Evolutionary conservation across 495 filamentous ascomycete genomes (phyloP).

Genomic region (Hypoxylon perforatum): DNA sequence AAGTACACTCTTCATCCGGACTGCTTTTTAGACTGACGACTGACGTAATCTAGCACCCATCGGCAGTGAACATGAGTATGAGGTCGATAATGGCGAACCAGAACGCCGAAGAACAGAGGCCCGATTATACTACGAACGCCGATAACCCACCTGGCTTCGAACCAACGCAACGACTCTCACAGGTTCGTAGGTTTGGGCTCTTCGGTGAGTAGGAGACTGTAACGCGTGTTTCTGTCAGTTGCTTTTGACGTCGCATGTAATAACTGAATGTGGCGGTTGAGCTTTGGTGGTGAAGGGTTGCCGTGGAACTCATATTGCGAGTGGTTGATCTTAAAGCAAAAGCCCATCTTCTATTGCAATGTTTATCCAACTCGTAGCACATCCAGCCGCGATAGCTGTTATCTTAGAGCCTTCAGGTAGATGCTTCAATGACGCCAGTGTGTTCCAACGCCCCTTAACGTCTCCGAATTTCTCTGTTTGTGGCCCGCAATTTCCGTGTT

Average conservation of each 20-base stretch:
- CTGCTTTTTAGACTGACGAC: background rate
- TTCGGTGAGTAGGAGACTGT: conserved; percentile 57
- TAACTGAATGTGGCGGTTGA: background rate
- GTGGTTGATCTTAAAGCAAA: conserved; percentile 30
- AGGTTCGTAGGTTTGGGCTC: conserved; percentile 64
- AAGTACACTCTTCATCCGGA: conserved; percentile 25
- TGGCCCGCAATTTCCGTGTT: conserved; percentile 95
- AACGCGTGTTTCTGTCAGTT: background rate
- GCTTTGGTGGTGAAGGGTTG: background rate
- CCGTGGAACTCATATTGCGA: background rate
- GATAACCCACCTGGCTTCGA: conserved; percentile 57
- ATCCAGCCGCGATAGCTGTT: conserved; percentile 77
- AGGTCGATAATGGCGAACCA: conserved; percentile 39
- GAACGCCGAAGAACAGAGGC: conserved; percentile 44
- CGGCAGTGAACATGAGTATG: conserved; percentile 52
- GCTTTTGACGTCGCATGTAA: background rate
- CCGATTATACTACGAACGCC: conserved; percentile 44
- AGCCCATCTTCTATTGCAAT: conserved; percentile 46
- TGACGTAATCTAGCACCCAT: conserved; percentile 49
- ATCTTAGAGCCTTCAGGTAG: conserved; percentile 58
- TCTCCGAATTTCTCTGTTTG: conserved; percentile 69
- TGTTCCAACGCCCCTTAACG: conserved; percentile 71
- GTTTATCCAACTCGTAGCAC: conserved; percentile 87
- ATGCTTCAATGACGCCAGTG: conserved; percentile 64
- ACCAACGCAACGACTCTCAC: conserved; percentile 74